Evolutionary conservation across 371 early-diverging fungal species (phyloP).

Genomic region (Zopfochytrium polystomum): DNA sequence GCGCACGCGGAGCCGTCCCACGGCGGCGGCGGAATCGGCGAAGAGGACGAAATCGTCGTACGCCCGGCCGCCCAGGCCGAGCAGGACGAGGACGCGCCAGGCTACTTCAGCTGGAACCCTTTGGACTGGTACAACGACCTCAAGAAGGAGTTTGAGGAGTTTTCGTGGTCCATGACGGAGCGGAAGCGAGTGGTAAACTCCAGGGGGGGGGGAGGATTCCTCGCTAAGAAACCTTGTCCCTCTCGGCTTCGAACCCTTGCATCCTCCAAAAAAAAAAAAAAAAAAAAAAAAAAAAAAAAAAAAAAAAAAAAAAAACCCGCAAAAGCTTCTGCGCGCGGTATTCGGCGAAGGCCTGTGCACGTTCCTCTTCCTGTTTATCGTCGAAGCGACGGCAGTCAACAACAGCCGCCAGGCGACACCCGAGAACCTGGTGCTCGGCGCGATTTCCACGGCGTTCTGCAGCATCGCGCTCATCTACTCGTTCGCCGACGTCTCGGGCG

Average conservation of each 20-base stretch:
- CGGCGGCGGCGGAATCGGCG: too few species aligned
- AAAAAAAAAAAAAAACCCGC: slow-evolving; percentile 1
- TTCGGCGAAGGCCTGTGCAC: slow-evolving; percentile 55
- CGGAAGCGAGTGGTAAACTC: slow-evolving; percentile 48
- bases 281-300: not conserved
- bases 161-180: slow-evolving; percentile 45
- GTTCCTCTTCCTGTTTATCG: slow-evolving; percentile 56
- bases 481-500: slow-evolving; percentile 68
- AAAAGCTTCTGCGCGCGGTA: slow-evolving; percentile 50
- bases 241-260: slow-evolving; percentile 1
- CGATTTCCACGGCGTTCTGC: slow-evolving; percentile 56
- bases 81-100: slow-evolving; percentile 39
- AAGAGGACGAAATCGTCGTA: slow-evolving; percentile 18
- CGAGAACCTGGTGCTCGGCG: slow-evolving; percentile 52
- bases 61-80: slow-evolving; percentile 3
- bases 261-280: slow-evolving; percentile 1
- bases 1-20: not conserved
- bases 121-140: slow-evolving; percentile 46
- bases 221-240: not conserved
- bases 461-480: slow-evolving; percentile 67
- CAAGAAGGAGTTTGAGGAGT: slow-evolving; percentile 40
- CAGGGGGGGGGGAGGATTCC: not conserved
- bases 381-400: slow-evolving; percentile 50
- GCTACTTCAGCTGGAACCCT: slow-evolving; percentile 47
- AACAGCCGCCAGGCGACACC: slow-evolving; percentile 46